Evolutionary conservation across 176 grass and related monocot genomes (phyloP), one percentile per base, ranked within the genome.

Genomic region (Ensete glaucum): DNA sequence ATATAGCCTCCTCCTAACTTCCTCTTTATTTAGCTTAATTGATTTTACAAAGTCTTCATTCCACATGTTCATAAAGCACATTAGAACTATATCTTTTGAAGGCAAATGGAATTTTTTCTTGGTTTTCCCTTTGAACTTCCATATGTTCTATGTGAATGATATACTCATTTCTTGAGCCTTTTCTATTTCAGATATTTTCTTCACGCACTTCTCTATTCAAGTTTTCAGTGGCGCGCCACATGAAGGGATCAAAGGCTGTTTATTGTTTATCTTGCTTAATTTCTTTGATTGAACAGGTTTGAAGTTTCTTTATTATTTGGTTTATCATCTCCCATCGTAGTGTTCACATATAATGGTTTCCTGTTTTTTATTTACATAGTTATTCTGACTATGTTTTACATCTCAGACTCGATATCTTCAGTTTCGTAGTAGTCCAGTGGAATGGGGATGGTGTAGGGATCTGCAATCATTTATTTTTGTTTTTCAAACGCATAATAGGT

Each of bases 381-480:
- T 81, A 63, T 79, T 25, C 52, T 64, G 53, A 49, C 17, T 71
- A 50, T 56, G 56, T n/a, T 78, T 78, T 82, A 21, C 9, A 21
- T 78, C 82, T 69, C 65, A 96, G 93, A 85, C 83, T 8, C 85
- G 87, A 56, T 92, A 90, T 83, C 85, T 92, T 79, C 83, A 85
- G 52, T 88, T 96, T 64, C 89, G 85, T 53, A 81, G 88, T 20
- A 86, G 77, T 85, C 79, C 87, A 81, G 83, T 92, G n/a, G 89
- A 96, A 86, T 96, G 93, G 93, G 93, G 93, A 66, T 96, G 93
- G 93, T 92, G 93, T 81, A 90, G 93, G 75, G 90, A 96, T 79
- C 83, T 96, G 52, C 85, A 96, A 71, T 88, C 93, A 57, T 96
- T 96, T 67, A 86, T 96, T 85, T 92, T 96, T 81, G 56, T 92